Evolutionary conservation across 306 rosid species (phyloP), one percentile per base, ranked within the genome.

Genomic region (Sicyos edulis): DNA sequence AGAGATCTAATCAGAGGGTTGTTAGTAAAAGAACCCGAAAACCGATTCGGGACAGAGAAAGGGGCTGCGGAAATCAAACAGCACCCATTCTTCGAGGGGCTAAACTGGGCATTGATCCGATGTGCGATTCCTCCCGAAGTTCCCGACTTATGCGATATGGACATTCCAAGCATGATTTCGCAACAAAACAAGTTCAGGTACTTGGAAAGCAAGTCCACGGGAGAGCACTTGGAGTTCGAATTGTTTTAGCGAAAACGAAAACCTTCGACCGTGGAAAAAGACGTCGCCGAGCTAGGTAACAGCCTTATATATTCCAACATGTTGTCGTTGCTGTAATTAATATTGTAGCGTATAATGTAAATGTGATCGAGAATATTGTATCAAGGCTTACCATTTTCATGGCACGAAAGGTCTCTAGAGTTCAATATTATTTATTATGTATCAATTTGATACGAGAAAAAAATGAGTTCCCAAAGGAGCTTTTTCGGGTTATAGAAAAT

Each of bases 11-110:
- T 88, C 45, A 75, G 84, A 72, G 91, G 91, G 72, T 79, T 88
- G 85, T 75, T 88, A 74, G 83, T 86, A 34, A 88, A 88, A 74
- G 91, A 86, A 57, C 90, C 95, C 0, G 91, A 88, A 65, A 79
- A 78, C 45, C 95, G 95, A 20, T 86, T 88, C 49, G 91, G 95
- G 75, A 69, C 91, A 1, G 79, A 79, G 81, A 86, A 86, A 84
- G 95, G 95, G 4, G 87, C 95, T 10, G 95, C 91, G 0, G 95
- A 88, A 77, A 86, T 88, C 65, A 88, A 88, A 73, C 90, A 86
- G 74, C 95, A 88, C 57, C 95, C 95, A 10, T 88, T 88, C 80
- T 88, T 88, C n/a, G 91, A 86, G 77, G 95, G 91, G 60, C 83
- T 88, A 54, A 88, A 86, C 77, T 88, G 95, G 95, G 95, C 95